phyloP scores from a whole-genome alignment of 1,284 basidiomycete genomes.

The Pascua sp. region DNA sequence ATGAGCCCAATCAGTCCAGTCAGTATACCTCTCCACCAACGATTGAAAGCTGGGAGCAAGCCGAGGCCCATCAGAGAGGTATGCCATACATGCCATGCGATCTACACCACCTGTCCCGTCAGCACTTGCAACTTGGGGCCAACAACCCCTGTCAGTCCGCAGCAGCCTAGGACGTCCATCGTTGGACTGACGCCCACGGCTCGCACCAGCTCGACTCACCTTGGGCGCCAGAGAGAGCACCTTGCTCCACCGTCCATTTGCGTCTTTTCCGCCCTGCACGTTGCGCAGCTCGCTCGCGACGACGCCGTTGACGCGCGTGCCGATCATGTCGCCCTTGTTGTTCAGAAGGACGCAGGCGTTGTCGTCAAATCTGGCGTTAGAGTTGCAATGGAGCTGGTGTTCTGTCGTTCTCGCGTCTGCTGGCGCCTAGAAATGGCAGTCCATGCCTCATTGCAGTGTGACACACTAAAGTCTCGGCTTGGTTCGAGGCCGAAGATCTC shows the following conservation, averaged over 20 bases:
- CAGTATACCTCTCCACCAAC: no score
- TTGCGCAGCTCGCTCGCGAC: constrained; percentile 81
- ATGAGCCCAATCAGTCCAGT: no score
- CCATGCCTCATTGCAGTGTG: no score
- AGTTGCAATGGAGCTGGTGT: not conserved
- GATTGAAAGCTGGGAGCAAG: no score
- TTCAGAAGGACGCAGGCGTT: constrained; percentile 95
- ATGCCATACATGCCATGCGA: constrained; percentile 15
- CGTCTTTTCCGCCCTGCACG: constrained; percentile 43
- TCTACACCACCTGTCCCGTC: constrained; percentile 8
- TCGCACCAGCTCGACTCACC: constrained; percentile 53
- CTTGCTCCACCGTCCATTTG: constrained; percentile 81
- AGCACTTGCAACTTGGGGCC: not conserved
- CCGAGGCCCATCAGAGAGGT: not conserved
- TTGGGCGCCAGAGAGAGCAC: constrained; percentile 88
- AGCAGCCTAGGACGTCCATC: no score
- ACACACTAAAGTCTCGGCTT: no score
- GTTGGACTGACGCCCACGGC: no score
- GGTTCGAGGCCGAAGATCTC: not conserved
- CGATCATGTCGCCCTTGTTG: constrained; percentile 94
- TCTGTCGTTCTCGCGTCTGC: not conserved
- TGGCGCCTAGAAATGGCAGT: no score
- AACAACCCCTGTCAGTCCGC: not conserved
- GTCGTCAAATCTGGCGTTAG: constrained; percentile 78
- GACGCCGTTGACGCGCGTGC: constrained; percentile 88